Percentiles rank a stretch among this genome's conserved stretches.
Conservation (phyloP, 2,329 filamentous ascomycete species). For the Arthrobotrys megalospora region DNA sequence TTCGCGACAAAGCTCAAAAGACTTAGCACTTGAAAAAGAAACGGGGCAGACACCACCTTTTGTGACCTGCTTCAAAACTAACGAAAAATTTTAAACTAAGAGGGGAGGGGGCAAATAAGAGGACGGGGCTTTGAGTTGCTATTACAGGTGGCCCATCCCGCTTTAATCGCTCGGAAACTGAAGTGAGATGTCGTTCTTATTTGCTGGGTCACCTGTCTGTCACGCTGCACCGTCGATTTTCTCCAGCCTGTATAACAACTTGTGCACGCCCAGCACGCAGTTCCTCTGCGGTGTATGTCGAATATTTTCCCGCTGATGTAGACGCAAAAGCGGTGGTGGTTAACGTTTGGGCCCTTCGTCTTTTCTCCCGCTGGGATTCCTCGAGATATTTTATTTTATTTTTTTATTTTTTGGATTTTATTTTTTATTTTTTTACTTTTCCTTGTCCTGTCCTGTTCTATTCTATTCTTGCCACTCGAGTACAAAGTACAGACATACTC, state of each 20-base stretch:
- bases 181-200: slow-evolving; percentile 37
- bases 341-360: slow-evolving; percentile 31
- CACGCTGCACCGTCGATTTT: slow-evolving; percentile 57
- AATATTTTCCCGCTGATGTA: slow-evolving; percentile 55
- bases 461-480: slow-evolving; percentile 37
- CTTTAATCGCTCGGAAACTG: slow-evolving; percentile 62
- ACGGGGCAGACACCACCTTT: slow-evolving; percentile 32
- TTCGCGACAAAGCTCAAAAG: slow-evolving; percentile 53
- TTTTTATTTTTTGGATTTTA: slow-evolving; percentile 42
- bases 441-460: slow-evolving; percentile 45
- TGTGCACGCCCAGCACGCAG: slow-evolving; percentile 34
- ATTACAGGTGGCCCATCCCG: slow-evolving; percentile 60
- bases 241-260: slow-evolving; percentile 57
- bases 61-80: slow-evolving; percentile 49
- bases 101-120: slow-evolving; percentile 58
- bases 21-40: slow-evolving; percentile 43
- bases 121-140: slow-evolving; percentile 60
- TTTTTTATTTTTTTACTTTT: slow-evolving; percentile 25
- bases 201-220: slow-evolving; percentile 60
- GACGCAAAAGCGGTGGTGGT: slow-evolving; percentile 40
- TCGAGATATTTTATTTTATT: slow-evolving; percentile 25
- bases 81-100: slow-evolving; percentile 57
- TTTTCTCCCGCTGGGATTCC: slow-evolving; percentile 26
- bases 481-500: slow-evolving; percentile 28
- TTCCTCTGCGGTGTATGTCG: slow-evolving; percentile 34